These are phyloP conservation scores for Glycine latifolia DNA, from an alignment of 306 rosid genomes.

Conservation along the genomic window DNA sequence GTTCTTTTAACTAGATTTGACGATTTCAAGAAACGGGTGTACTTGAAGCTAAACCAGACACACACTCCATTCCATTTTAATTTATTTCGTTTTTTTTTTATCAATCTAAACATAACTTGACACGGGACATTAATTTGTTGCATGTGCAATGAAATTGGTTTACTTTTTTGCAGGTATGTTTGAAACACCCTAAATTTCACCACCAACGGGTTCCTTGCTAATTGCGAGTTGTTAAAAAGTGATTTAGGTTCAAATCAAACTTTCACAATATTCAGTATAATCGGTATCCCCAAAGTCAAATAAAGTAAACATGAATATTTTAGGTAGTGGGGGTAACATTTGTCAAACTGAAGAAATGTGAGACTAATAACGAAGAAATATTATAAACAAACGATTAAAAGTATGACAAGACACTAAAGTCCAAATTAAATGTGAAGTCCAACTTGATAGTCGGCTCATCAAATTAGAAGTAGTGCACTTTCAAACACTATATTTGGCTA, in stretches of 20 bases:
- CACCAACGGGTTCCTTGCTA: neutral
- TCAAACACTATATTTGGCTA: conserved; percentile 15
- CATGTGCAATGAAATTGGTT: conserved; percentile 37
- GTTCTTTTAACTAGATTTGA: neutral
- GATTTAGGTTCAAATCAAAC: neutral
- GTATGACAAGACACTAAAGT: conserved; percentile 11
- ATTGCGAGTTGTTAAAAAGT: conserved; percentile 28
- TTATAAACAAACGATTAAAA: neutral
- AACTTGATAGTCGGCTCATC: conserved; percentile 54
- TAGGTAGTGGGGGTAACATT: neutral
- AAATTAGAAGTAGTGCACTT: conserved; percentile 40
- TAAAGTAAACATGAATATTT: neutral
- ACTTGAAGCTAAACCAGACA: neutral
- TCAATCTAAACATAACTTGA: neutral
- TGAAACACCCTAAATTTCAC: conserved; percentile 19
- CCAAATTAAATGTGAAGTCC: conserved; percentile 27
- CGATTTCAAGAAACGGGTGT: neutral
- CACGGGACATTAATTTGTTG: neutral
- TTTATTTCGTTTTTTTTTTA: neutral
- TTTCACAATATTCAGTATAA: neutral
- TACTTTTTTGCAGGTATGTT: conserved; percentile 38
- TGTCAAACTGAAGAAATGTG: conserved; percentile 32
- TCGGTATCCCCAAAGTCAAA: neutral
- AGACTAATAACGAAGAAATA: neutral
- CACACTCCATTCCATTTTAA: neutral